Evolutionary conservation across 2,329 filamentous ascomycete species (phyloP), one percentile per base, ranked within the genome.

Genomic region (Fusarium bulbicola): DNA sequence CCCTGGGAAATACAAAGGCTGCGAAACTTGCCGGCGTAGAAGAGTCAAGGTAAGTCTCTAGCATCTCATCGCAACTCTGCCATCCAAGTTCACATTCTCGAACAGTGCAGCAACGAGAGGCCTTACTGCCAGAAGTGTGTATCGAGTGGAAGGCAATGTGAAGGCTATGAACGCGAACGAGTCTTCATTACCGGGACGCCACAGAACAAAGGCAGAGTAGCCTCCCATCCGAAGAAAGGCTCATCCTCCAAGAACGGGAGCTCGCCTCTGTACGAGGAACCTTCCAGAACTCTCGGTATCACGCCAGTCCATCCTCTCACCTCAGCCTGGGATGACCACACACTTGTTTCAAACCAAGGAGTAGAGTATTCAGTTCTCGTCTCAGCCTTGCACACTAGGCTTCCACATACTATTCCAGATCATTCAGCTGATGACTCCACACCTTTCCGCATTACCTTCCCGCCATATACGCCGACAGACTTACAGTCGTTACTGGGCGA

Each of bases 111-210:
- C 80, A 89, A 91, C 71, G 85, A 88, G 65, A 86, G 86, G 8
- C 90, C 90, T 5, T 82, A 83, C 42, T 92, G 90, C 79, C 85
- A 85, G 61, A 91, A 91, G 77, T 92, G 90, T 78, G 82, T 85
- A 63, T 84, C 86, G 74, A 87, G 86, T 74, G 88, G 88, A 28
- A 84, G 89, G 49, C 79, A 85, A 64, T 92, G 90, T 74, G 86
- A 86, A 52, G 90, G 90, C 43, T 92, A 92, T 79, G 86, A 90
- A 76, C 84, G 88, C 43, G 86, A 91, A 76, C 87, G 86, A 21
- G 86, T 91, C 63, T 92, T 92, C 80, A 90, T 92, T 78, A 86
- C 89, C 43, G 88, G 87, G n/a, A 90, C 88, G 6, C 82, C 82
- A 42, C 82, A 88, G 65, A 85, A 85, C 66, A 86, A 84, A 65